A percentile compares a stretch with the other conserved stretches of the same genome.
phyloP scores from a whole-genome alignment of 164 flowering plant species.

The Amborella trichopoda region DNA sequence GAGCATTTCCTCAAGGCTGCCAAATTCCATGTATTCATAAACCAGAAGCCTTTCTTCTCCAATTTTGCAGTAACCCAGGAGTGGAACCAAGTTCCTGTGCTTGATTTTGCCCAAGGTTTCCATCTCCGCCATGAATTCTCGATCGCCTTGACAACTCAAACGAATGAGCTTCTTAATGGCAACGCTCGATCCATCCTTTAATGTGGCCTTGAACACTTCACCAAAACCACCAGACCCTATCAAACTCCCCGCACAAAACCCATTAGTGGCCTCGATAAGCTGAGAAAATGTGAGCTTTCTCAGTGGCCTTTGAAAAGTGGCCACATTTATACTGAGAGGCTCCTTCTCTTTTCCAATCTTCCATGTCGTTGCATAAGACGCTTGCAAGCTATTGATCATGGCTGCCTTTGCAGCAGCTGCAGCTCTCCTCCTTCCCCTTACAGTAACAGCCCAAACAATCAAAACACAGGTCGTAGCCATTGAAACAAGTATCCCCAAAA shows the following conservation, averaged over 20 bases:
- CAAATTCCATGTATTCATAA: conserved; percentile 60
- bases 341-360: conserved; percentile 79
- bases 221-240: conserved; percentile 71
- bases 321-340: conserved; percentile 67
- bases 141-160: conserved; percentile 53
- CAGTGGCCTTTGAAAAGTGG: conserved; percentile 58
- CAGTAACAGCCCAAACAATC: conserved; percentile 65
- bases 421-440: conserved; percentile 51
- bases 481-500: conserved; percentile 59
- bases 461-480: conserved; percentile 49
- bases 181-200: conserved; percentile 61
- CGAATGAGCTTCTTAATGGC: conserved; percentile 61
- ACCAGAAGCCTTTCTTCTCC: conserved; percentile 69
- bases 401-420: conserved; percentile 34
- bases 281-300: conserved; percentile 57
- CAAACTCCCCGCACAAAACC: conserved; percentile 57
- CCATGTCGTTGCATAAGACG: conserved; percentile 76
- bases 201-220: conserved; percentile 55
- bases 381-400: conserved; percentile 62
- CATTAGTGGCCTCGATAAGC: conserved; percentile 61
- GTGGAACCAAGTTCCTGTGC: conserved; percentile 53
- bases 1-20: conserved; percentile 65
- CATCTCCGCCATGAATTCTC: conserved; percentile 81
- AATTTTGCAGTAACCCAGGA: conserved; percentile 61
- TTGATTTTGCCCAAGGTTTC: conserved; percentile 69